Conservation (phyloP, 495 filamentous ascomycete species). For the Xeromyces bisporus region DNA sequence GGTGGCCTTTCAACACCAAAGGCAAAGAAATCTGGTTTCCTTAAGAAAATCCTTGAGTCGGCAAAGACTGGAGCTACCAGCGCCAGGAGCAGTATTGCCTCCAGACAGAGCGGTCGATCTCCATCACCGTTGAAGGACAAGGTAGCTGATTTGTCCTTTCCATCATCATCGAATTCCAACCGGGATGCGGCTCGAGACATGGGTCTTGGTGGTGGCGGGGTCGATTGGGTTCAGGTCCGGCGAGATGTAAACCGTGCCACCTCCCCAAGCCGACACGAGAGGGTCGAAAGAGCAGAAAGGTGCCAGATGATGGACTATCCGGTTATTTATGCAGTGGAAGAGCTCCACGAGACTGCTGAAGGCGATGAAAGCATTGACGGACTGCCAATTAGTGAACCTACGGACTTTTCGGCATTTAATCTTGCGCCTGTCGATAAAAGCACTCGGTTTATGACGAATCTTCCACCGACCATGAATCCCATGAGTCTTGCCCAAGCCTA, state of each 20-base stretch:
- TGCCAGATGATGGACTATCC: slow-evolving; percentile 91
- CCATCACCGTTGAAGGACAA: slow-evolving; percentile 34
- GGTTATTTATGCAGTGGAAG: slow-evolving; percentile 74
- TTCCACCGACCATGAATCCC: slow-evolving; percentile 81
- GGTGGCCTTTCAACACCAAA: slow-evolving; percentile 78
- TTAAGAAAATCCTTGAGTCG: slow-evolving; percentile 89
- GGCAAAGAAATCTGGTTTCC: slow-evolving; percentile 80
- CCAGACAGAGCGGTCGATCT: slow-evolving; percentile 35
- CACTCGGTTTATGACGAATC: slow-evolving; percentile 70
- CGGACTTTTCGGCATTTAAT: slow-evolving; percentile 65
- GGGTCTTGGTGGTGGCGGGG: slow-evolving; percentile 37
- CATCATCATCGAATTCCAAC: slow-evolving; percentile 12
- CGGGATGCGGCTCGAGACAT: slow-evolving; percentile 46
- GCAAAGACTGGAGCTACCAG: slow-evolving; percentile 88
- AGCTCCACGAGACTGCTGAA: slow-evolving; percentile 66
- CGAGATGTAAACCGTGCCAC: slow-evolving; percentile 92
- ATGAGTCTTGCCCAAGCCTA: slow-evolving; percentile 77
- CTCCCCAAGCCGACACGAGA: slow-evolving; percentile 76
- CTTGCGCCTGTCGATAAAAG: slow-evolving; percentile 84
- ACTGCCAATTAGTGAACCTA: slow-evolving; percentile 62
- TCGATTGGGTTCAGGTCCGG: slow-evolving; percentile 92
- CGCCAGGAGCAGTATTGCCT: slow-evolving; percentile 68
- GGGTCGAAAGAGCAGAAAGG: slow-evolving; percentile 68
- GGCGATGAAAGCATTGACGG: slow-evolving; percentile 85
- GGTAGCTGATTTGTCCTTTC: slow-evolving; percentile 16